These are phyloP conservation scores for Aureobasidium lini DNA, from an alignment of 2,329 filamentous ascomycete genomes.

Conservation along the genomic window DNA sequence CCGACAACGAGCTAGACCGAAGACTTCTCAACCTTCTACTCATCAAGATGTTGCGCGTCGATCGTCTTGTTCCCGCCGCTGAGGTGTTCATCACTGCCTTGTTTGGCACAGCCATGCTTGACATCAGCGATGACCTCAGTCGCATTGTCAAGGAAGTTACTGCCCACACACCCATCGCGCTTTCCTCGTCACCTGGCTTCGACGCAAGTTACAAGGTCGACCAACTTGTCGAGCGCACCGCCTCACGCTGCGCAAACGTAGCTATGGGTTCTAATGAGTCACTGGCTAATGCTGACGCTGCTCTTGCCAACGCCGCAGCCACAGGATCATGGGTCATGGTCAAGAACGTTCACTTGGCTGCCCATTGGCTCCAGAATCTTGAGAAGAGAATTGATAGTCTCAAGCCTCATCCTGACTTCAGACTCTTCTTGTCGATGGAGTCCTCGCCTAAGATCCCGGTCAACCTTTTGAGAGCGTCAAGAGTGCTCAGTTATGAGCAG, in stretches of 20 bases:
- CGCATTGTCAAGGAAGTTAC: conserved; percentile 78
- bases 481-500: conserved; percentile 96
- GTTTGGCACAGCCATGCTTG: conserved; percentile 75
- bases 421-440: conserved; percentile 97
- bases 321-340: conserved; percentile 92
- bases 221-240: conserved; percentile 76
- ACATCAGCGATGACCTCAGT: conserved; percentile 77
- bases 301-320: conserved; percentile 84
- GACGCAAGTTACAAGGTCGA: conserved; percentile 99
- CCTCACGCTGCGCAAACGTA: conserved; percentile 85
- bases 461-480: conserved; percentile 84
- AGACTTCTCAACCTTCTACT: conserved; percentile 77
- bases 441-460: conserved; percentile 94
- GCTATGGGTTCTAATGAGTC: conserved; percentile 99
- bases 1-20: conserved; percentile 60
- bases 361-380: conserved; percentile 91
- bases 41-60: conserved; percentile 89
- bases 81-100: conserved; percentile 84
- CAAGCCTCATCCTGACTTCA: conserved; percentile 87
- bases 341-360: conserved; percentile 97
- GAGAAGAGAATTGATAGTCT: conserved; percentile 95
- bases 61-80: conserved; percentile 86
- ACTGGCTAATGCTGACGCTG: conserved; percentile 86
- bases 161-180: conserved; percentile 75
- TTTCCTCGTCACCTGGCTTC: conserved; percentile 93